Conservation (phyloP, 2,329 filamentous ascomycete species). For the Colletotrichum tofieldiae region DNA sequence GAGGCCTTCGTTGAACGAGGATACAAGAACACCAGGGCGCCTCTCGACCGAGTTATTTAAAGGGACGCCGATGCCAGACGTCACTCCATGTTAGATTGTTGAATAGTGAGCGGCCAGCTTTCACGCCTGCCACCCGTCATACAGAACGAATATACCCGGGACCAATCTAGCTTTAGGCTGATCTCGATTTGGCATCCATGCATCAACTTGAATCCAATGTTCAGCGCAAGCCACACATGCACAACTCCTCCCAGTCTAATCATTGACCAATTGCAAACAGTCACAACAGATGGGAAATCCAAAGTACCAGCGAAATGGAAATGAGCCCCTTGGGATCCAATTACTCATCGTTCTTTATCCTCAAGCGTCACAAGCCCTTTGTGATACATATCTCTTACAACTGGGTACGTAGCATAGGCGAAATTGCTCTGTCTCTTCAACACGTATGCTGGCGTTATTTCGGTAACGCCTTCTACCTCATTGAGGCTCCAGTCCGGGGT, state of each 20-base stretch:
- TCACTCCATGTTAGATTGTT: not conserved
- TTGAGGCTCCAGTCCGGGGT: slow-evolving; percentile 26
- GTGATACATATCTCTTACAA: slow-evolving; percentile 44
- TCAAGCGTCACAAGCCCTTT: slow-evolving; percentile 39
- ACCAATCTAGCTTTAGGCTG: not conserved
- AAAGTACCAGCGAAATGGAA: not conserved
- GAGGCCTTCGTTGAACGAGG: not conserved
- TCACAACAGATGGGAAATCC: too few species aligned
- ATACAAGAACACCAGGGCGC: not conserved
- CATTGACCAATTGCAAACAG: not conserved
- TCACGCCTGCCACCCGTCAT: not conserved
- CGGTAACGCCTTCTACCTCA: slow-evolving; percentile 15
- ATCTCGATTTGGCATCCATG: too few species aligned
- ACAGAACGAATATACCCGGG: not conserved
- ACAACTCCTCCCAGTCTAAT: not conserved
- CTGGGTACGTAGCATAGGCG: slow-evolving; percentile 45
- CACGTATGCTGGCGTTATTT: slow-evolving; percentile 45
- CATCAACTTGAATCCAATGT: not conserved
- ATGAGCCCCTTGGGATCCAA: too few species aligned
- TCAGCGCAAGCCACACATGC: too few species aligned
- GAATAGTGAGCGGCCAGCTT: not conserved
- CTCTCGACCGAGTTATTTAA: not conserved
- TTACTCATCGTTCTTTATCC: slow-evolving; percentile 16
- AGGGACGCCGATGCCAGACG: not conserved
- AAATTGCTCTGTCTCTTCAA: slow-evolving; percentile 47